Conservation (phyloP, 2,329 filamentous ascomycete genomes). For the Biscogniauxia marginata region DNA sequence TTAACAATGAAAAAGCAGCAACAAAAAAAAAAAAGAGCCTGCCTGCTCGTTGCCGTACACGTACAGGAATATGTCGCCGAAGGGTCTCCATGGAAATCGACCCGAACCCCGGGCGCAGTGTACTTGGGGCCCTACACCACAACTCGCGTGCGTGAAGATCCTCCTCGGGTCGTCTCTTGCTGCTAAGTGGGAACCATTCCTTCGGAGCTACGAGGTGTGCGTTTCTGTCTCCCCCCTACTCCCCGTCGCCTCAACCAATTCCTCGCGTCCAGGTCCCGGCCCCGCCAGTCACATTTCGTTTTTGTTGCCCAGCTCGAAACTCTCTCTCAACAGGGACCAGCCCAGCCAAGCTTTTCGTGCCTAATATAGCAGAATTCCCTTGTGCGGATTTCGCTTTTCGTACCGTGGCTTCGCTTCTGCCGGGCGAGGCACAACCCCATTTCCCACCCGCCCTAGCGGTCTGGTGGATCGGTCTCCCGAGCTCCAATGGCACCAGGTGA, state of each 20-base stretch:
- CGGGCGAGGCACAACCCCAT: not conserved
- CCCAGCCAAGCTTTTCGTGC: not conserved
- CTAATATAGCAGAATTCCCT: not conserved
- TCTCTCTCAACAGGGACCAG: not conserved
- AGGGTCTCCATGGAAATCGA: not conserved
- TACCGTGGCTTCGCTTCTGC: not conserved
- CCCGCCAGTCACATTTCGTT: not conserved
- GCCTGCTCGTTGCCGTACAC: not conserved
- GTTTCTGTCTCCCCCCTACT: not conserved
- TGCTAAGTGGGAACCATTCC: not conserved
- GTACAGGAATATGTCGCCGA: not conserved
- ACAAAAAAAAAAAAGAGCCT: not conserved
- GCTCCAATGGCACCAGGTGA: not conserved
- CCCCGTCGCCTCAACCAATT: not conserved
- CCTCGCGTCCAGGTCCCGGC: not conserved
- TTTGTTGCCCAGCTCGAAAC: not conserved
- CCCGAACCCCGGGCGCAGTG: not conserved
- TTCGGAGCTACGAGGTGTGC: not conserved
- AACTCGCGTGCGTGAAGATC: not conserved
- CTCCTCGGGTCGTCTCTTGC: not conserved
- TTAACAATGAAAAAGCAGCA: too few relatives aligned
- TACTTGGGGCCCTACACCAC: too few relatives aligned
- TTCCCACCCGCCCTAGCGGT: not conserved
- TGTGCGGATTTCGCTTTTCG: not conserved
- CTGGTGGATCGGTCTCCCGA: not conserved